Evolutionary conservation across 306 rosid species (phyloP).

Genomic region (Hylodesmum podocarpum): DNA sequence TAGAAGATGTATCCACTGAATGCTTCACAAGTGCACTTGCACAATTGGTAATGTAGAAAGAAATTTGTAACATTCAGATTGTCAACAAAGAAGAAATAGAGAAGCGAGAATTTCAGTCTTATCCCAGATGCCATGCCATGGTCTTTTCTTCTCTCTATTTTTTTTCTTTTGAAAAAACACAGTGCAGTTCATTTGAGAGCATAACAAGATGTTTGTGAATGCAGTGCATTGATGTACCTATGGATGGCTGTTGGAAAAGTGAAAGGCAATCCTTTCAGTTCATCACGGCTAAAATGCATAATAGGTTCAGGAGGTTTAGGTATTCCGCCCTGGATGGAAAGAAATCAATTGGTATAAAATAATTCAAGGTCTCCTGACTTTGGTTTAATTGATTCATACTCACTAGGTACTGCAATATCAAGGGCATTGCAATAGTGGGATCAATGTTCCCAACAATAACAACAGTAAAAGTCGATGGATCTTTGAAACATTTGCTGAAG

Average conservation of each 20-base stretch:
- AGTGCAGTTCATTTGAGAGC: conserved; percentile 6
- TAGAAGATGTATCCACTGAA: conserved; percentile 38
- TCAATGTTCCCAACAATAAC: conserved; percentile 87
- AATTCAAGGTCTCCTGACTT: conserved; percentile 20
- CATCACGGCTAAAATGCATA: conserved; percentile 77
- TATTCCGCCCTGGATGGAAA: conserved; percentile 81
- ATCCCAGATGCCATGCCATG: conserved; percentile 5
- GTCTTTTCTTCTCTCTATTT: neutral
- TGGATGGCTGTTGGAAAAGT: conserved; percentile 61
- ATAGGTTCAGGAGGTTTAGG: conserved; percentile 77
- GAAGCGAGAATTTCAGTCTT: conserved; percentile 22
- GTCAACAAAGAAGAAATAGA: conserved; percentile 19
- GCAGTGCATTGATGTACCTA: conserved; percentile 53
- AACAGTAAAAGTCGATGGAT: conserved; percentile 87
- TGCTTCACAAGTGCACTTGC: conserved; percentile 22
- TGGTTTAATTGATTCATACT: conserved; percentile 39
- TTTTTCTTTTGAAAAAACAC: neutral
- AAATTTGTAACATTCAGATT: conserved; percentile 18
- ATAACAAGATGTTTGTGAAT: neutral
- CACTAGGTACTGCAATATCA: conserved; percentile 88
- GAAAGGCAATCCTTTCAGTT: conserved; percentile 85
- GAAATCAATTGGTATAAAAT: conserved; percentile 24
- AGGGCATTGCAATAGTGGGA: conserved; percentile 82
- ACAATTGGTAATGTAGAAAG: neutral
- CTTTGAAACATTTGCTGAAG: conserved; percentile 90